Conservation (phyloP, 345 rosid species). For the Excoecaria cochinchinensis region DNA sequence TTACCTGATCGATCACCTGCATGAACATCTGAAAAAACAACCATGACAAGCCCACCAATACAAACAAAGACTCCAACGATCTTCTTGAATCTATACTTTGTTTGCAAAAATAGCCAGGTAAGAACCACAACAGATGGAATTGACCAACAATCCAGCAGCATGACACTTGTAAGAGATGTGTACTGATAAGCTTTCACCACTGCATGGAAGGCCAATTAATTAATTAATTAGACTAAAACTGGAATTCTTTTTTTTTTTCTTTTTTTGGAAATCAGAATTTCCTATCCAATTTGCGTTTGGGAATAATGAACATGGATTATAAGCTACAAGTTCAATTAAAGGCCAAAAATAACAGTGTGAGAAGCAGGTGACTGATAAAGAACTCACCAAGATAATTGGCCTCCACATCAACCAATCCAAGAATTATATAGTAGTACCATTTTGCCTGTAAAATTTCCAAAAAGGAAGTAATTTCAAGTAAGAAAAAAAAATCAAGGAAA, state of each 20-base stretch:
- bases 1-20: constrained; percentile 68
- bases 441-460: constrained; percentile 59
- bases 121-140: constrained; percentile 86
- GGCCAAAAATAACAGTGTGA: neutral
- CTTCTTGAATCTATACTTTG: constrained; percentile 77
- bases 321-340: neutral
- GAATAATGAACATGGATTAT: neutral
- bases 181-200: constrained; percentile 93
- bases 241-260: neutral
- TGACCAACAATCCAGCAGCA: constrained; percentile 95
- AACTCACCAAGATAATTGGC: constrained; percentile 87
- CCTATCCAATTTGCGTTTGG: neutral
- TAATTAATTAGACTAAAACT: constrained; percentile 14
- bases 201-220: constrained; percentile 31
- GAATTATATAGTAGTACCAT: constrained; percentile 77
- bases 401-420: constrained; percentile 79
- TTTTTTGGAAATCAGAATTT: constrained; percentile 1
- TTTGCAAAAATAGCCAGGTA: constrained; percentile 70
- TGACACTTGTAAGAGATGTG: constrained; percentile 83
- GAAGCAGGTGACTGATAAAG: neutral
- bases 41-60: constrained; percentile 73
- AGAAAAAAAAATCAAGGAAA: neutral
- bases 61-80: constrained; percentile 74
- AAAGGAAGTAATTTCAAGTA: constrained; percentile 2
- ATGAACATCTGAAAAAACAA: constrained; percentile 94